Base-by-base conservation (phyloP, 164 flowering plant genomes). In the Liquidambar formosana region DNA sequence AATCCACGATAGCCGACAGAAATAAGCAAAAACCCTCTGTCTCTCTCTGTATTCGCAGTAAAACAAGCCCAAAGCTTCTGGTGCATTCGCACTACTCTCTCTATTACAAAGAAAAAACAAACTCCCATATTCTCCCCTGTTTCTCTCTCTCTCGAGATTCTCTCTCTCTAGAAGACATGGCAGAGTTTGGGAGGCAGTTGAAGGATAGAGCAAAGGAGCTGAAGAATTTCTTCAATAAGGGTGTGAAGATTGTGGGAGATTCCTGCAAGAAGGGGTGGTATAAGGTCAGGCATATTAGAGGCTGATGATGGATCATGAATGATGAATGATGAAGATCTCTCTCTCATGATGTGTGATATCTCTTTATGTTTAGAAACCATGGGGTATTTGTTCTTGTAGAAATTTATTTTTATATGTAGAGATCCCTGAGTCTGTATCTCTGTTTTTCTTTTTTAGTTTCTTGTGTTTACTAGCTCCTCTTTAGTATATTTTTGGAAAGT, bases 241-340 rank as follows among this genome's bases (percentile, higher is more conserved):
- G 97, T 0, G 74, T 84, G 71, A 89, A 78, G 81, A 45, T 75
- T 27, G 91, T 92, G 8, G 81, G 83, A 0, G 65, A 79, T 4
- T 81, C 90, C 0, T 85, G 90, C 83, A 92, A 89, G 86, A 89
- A 88, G 61, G 94, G 97, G 0, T 89, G 97, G 93, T 41, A 66
- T 69, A 88, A 87, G 79, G 87, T 88, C 65, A 83, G 71, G 73
- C 77, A 80, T 18, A 74, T 72, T 10, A 58, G 69, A 53, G 71
- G 83, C 22, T 77, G 73, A 75, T 72, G 5, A 21, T 43, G 26
- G 19, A 46, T 14, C 12, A 8, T 23, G 3, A n/a, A 13, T 54
- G 47, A 9, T 63, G 51, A 47, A 44, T 44, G 49, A 46, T 46
- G 49, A 46, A 56, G 52, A 21, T 54, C 25, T 23, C 22, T 0